Evolutionary conservation across 78 protist genomes (phyloP).

Genomic region (Dictyostelium firmibasis): DNA sequence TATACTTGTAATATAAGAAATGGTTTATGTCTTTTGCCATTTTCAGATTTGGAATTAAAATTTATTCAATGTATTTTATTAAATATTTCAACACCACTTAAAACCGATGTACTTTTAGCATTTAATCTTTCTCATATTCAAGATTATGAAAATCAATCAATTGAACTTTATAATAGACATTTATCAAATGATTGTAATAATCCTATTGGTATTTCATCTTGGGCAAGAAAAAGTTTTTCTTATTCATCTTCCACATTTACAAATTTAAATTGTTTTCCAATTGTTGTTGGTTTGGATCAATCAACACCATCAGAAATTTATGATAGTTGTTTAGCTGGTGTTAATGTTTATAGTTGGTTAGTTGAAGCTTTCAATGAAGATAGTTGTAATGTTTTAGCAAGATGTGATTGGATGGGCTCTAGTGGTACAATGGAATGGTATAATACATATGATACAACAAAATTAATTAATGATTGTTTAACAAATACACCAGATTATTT

Average conservation of each 20-base stretch:
- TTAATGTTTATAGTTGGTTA: not conserved
- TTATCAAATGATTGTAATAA: not conserved
- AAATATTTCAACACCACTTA: not conserved
- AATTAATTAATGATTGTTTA: not conserved
- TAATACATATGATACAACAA: not conserved
- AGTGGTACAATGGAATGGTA: not conserved
- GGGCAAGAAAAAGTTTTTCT: not conserved
- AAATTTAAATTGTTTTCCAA: not conserved
- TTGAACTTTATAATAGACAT: not conserved
- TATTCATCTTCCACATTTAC: not conserved
- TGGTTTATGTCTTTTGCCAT: not conserved
- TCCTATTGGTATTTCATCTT: not conserved
- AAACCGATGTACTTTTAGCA: not conserved
- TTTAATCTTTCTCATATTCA: not conserved
- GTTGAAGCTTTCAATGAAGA: not conserved
- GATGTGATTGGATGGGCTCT: constrained; percentile 53
- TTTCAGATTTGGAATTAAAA: not conserved
- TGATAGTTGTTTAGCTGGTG: constrained; percentile 24
- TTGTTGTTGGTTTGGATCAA: constrained; percentile 4
- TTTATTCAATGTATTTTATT: constrained; percentile 6
- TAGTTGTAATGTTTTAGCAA: not conserved
- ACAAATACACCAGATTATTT: not conserved
- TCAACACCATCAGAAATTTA: not conserved
- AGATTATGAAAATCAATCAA: not conserved
- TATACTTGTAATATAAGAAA: not conserved